phyloP scores from a whole-genome alignment of 2,329 filamentous ascomycete genomes.

The Phialophora chinensis region DNA sequence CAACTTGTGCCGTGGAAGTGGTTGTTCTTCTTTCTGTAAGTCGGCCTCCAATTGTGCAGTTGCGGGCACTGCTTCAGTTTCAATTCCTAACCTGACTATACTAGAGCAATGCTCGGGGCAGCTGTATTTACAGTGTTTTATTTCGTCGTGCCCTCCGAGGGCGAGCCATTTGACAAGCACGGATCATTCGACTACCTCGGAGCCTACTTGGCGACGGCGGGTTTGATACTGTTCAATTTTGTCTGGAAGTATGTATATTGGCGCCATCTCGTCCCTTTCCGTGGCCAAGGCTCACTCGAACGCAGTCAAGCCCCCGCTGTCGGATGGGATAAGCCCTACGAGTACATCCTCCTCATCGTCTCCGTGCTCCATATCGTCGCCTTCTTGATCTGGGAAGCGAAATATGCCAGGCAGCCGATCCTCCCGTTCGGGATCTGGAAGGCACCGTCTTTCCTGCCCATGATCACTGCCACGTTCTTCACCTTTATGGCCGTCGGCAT shows the following conservation, averaged over 20 bases:
- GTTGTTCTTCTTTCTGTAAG: constrained; percentile 50
- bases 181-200: constrained; percentile 52
- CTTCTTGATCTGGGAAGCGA: constrained; percentile 52
- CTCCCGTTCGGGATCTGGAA: constrained; percentile 55
- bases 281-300: not conserved
- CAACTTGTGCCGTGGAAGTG: constrained; percentile 50
- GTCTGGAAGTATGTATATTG: constrained; percentile 53
- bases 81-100: not conserved
- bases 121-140: constrained; percentile 40
- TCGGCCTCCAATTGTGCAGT: not conserved
- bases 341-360: constrained; percentile 49
- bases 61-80: too few relatives aligned
- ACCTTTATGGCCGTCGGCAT: constrained; percentile 58
- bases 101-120: constrained; percentile 40
- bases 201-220: constrained; percentile 47
- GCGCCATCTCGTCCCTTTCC: constrained; percentile 3
- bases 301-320: constrained; percentile 53
- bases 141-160: constrained; percentile 42
- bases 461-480: constrained; percentile 54
- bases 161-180: constrained; percentile 44
- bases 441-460: constrained; percentile 52
- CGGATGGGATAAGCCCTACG: constrained; percentile 54
- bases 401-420: constrained; percentile 50
- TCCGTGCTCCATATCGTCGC: constrained; percentile 45
- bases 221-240: constrained; percentile 58